These are phyloP conservation scores for Fraxinus cuspidata DNA, from an alignment of 257 asterid species.

Conservation along the genomic window DNA sequence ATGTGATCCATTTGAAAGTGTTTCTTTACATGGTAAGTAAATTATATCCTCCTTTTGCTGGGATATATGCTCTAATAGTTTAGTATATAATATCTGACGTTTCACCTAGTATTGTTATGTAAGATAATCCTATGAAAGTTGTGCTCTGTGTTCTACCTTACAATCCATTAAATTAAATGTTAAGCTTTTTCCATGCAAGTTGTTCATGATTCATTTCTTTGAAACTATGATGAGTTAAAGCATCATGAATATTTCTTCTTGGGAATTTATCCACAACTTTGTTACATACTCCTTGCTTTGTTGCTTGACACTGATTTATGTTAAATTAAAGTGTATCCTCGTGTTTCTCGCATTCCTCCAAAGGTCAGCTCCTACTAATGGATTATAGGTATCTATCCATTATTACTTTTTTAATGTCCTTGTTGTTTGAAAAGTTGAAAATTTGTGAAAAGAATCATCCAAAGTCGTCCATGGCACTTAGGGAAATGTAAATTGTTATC, in stretches of 20 bases:
- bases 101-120: not conserved
- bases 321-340: not conserved
- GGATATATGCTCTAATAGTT: not conserved
- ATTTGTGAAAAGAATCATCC: not conserved
- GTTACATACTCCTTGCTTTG: too few species aligned
- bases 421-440: not conserved
- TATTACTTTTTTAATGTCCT: not conserved
- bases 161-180: not conserved
- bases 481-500: not conserved
- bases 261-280: not conserved
- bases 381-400: not conserved
- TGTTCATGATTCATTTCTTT: not conserved
- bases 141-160: not conserved
- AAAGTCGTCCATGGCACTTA: not conserved
- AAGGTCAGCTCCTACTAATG: not conserved
- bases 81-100: too few species aligned
- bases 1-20: not conserved
- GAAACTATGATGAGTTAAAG: not conserved
- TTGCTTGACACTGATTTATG: too few species aligned
- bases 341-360: not conserved
- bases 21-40: not conserved
- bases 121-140: not conserved
- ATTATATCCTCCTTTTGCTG: not conserved
- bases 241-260: not conserved
- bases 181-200: not conserved